Conservation (phyloP, 2,329 filamentous ascomycete genomes). For the Teratosphaeria epicoccoides region DNA sequence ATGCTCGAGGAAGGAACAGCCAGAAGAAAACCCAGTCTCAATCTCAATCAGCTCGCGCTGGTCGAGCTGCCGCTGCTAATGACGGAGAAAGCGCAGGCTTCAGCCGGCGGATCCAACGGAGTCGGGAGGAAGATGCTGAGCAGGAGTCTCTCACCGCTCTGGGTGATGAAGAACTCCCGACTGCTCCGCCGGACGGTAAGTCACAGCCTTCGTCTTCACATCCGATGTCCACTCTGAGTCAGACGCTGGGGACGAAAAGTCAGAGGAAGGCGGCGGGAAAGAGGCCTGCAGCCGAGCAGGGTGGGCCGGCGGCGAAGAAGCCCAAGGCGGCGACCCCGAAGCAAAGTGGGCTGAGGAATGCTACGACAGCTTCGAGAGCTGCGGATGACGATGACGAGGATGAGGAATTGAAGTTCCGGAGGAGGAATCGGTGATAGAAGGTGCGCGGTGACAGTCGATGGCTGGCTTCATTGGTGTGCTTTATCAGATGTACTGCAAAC, state of each 20-base stretch:
- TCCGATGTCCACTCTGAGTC: constrained; percentile 8
- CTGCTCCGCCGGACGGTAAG: constrained; percentile 6
- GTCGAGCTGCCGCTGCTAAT: constrained; percentile 4
- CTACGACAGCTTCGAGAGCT: constrained; percentile 6
- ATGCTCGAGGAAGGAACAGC: constrained; percentile 13
- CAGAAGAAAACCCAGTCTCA: constrained; percentile 14
- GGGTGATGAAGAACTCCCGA: neutral
- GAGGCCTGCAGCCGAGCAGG: constrained; percentile 16
- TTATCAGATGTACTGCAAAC: too few relatives aligned
- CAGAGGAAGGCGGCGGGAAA: constrained; percentile 16
- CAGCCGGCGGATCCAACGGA: constrained; percentile 19
- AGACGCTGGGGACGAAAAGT: constrained; percentile 12
- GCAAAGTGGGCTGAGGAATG: constrained; percentile 14
- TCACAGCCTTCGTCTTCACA: constrained; percentile 9
- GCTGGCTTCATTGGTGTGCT: neutral
- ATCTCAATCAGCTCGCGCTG: constrained; percentile 7
- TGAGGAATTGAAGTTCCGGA: constrained; percentile 43
- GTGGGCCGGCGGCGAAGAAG: constrained; percentile 21
- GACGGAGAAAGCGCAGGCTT: constrained; percentile 15
- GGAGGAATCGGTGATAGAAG: constrained; percentile 26
- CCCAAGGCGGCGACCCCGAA: constrained; percentile 17
- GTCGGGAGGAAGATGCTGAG: constrained; percentile 20
- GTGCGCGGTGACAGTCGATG: neutral
- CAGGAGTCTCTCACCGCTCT: constrained; percentile 4
- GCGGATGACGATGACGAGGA: constrained; percentile 37